Evolutionary conservation across 2,329 filamentous ascomycete species (phyloP).

Genomic region (Botrytis byssoidea): DNA sequence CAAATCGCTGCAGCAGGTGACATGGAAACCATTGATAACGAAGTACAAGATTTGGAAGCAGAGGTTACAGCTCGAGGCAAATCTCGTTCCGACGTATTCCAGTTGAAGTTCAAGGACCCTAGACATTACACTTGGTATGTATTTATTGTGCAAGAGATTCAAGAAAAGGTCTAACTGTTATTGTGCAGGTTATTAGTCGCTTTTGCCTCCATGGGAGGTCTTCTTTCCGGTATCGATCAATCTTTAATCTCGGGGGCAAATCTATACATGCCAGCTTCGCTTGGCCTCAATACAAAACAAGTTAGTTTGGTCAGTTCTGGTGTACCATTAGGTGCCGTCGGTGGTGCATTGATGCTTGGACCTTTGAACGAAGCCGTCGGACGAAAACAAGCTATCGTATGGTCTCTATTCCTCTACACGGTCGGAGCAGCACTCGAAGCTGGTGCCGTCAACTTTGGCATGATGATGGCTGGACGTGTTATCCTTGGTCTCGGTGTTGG

Average conservation of each 20-base stretch:
- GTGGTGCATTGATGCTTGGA: slow-evolving; percentile 64
- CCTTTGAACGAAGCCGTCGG: slow-evolving; percentile 68
- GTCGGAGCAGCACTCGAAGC: slow-evolving; percentile 67
- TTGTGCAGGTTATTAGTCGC: slow-evolving; percentile 37
- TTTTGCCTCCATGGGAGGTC: slow-evolving; percentile 73
- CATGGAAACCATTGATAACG: slow-evolving; percentile 37
- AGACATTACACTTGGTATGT: slow-evolving; percentile 56
- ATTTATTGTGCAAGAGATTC: not conserved
- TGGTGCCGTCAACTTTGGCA: slow-evolving; percentile 65
- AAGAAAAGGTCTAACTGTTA: not conserved
- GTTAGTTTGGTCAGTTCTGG: slow-evolving; percentile 67
- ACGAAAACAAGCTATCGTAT: slow-evolving; percentile 65
- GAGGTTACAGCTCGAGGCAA: slow-evolving; percentile 34
- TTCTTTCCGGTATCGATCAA: slow-evolving; percentile 71
- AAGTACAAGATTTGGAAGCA: slow-evolving; percentile 39
- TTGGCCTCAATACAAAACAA: slow-evolving; percentile 54
- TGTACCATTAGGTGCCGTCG: slow-evolving; percentile 71
- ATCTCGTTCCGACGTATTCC: slow-evolving; percentile 42
- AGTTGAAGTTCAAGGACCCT: slow-evolving; percentile 60
- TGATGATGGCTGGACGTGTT: slow-evolving; percentile 68
- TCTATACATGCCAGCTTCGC: slow-evolving; percentile 56
- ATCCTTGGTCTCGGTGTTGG: slow-evolving; percentile 70
- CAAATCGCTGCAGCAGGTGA: slow-evolving; percentile 37
- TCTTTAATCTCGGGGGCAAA: slow-evolving; percentile 71
- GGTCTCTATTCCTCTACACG: slow-evolving; percentile 68